Conservation (phyloP, 176 grass and related monocot species). For the Juncus inflexus region DNA sequence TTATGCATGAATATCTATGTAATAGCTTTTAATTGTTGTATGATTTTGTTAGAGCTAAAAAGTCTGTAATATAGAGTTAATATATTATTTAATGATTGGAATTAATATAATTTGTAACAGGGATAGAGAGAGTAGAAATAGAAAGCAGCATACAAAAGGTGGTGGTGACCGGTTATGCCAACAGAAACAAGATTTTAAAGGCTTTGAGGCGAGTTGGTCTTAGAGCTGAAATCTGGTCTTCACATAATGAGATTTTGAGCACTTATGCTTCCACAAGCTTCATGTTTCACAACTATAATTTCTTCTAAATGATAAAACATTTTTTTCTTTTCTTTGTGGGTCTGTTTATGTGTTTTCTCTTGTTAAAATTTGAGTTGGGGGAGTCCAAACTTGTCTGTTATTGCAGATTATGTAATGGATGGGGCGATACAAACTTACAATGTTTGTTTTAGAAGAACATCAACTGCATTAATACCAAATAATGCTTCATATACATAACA, state of each 20-base stretch:
- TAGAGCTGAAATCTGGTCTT: conserved; percentile 80
- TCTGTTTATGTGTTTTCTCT: too few relatives aligned
- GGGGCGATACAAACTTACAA: too few relatives aligned
- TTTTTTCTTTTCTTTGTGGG: neutral
- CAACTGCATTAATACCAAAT: too few relatives aligned
- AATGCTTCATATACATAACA: too few relatives aligned
- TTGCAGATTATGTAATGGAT: too few relatives aligned
- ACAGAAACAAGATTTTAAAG: conserved; percentile 94
- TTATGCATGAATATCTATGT: neutral
- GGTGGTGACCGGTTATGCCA: conserved; percentile 77
- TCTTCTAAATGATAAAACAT: conserved; percentile 50
- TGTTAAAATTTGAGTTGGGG: too few relatives aligned
- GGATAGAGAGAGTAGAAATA: conserved; percentile 91
- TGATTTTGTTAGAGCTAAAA: neutral
- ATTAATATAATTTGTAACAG: conserved; percentile 29
- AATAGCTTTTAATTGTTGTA: neutral
- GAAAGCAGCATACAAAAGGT: conserved; percentile 93
- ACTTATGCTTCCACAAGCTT: conserved; percentile 68
- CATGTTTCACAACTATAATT: conserved; percentile 66
- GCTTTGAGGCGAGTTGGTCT: conserved; percentile 88
- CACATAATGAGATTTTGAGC: conserved; percentile 84
- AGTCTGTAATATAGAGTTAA: neutral
- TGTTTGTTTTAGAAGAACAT: too few relatives aligned
- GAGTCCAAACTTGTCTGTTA: too few relatives aligned
- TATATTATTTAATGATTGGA: neutral